Conservation (phyloP, 352 stramenopile species). For the Pythium dissimile region DNA sequence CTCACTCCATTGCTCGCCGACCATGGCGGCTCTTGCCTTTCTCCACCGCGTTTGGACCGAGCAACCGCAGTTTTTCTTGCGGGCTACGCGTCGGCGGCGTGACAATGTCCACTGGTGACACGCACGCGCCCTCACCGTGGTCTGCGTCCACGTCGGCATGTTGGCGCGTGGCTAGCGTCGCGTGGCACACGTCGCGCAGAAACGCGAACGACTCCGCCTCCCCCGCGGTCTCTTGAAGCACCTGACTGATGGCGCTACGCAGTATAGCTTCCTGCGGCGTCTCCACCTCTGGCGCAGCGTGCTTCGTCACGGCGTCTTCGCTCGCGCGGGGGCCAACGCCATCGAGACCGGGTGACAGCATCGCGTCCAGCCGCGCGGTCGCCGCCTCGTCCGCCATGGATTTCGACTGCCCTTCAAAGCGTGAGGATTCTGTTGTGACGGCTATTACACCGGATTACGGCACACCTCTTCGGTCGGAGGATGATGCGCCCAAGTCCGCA, state of each 20-base stretch:
- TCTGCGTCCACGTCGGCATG: slow-evolving; percentile 23
- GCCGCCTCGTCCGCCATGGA: not conserved
- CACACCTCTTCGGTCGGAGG: too few relatives aligned
- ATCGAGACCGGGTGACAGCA: slow-evolving; percentile 3
- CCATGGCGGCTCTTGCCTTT: slow-evolving; percentile 41
- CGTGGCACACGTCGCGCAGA: slow-evolving; percentile 64
- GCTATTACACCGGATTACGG: too few relatives aligned
- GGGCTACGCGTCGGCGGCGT: slow-evolving; percentile 42
- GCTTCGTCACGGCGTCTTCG: not conserved
- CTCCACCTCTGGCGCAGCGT: not conserved
- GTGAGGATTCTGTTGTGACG: too few relatives aligned
- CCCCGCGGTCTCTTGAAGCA: slow-evolving; percentile 48
- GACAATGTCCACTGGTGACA: slow-evolving; percentile 5
- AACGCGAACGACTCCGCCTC: slow-evolving; percentile 46
- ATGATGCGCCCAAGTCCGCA: too few relatives aligned
- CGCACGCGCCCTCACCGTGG: not conserved
- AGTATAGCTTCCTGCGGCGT: slow-evolving; percentile 33
- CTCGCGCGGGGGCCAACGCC: not conserved
- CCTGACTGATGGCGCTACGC: slow-evolving; percentile 35
- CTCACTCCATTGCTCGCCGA: slow-evolving; percentile 32
- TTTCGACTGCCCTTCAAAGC: too few relatives aligned
- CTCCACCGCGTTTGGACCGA: slow-evolving; percentile 43
- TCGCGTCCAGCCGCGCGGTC: not conserved
- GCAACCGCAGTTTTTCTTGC: slow-evolving; percentile 42
- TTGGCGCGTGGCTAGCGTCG: slow-evolving; percentile 33